Base-by-base conservation (phyloP, 208 protist genomes). In the Acanthamoeba royreba region DNA sequence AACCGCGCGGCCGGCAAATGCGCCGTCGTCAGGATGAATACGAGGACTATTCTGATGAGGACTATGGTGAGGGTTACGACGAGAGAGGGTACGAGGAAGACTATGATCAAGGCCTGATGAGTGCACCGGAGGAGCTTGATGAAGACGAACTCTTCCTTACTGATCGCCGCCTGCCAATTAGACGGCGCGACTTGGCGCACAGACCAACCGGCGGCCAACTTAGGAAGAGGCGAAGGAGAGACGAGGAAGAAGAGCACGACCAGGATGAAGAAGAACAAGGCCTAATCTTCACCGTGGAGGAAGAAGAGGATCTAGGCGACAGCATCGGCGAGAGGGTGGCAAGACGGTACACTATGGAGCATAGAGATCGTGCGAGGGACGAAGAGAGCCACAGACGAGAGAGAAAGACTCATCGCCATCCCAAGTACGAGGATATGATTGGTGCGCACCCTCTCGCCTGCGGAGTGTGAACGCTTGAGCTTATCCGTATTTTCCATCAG, bases 401-500 rank as follows among this genome's bases (percentile, higher is more conserved):
- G 49, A 58, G 49, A 22, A 58, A 58, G 22, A 58, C 42, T 1
- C 74, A 85, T 13, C 40, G 74, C 40, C 74, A 85, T 28, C 74
- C 74, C 25, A 53, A 22, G 22, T 85, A 85, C 74, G 74, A 85
- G 42, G 74, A 85, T 45, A 85, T 85, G 74, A 85, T 85, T 45
- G 74, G 74, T 85, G 17, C 74, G 58, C 22, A 69, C 9, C 7
- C 58, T 25, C 49, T 13, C 49, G 49, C 22, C 49, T 55, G 49
- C 9, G 19, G 49, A 25, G 49, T 9, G 19, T 55, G 49, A 55
- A 19, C 49, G 49, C 13, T 25, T n/a, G n/a, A 19, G 19, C 49
- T 55, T 35, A 4, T 35, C 5, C 5, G n/a, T n/a, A n/a, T n/a
- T 31, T 4, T 28, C 2, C 58, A 33, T 38, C 69, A 85, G 74